Conservation (phyloP, 495 filamentous ascomycete species). For the Penicillium samsonianum region DNA sequence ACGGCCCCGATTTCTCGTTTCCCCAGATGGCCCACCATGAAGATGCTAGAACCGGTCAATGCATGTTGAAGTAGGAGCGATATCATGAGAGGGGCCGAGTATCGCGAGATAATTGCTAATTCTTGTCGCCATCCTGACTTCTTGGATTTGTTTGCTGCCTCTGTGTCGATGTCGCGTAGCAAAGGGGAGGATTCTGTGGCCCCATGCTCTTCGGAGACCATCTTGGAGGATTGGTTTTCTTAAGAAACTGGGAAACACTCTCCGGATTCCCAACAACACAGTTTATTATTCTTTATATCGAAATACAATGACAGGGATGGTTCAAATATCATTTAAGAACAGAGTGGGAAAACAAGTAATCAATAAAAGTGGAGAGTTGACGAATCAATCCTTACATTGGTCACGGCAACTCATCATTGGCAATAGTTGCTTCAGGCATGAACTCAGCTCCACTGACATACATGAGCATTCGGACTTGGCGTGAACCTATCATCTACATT, state of each 20-base stretch:
- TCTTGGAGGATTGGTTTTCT: not conserved
- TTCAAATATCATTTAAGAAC: not conserved
- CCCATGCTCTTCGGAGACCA: constrained; percentile 4
- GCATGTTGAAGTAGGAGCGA: constrained; percentile 75
- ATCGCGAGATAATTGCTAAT: constrained; percentile 39
- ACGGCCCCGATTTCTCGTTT: constrained; percentile 65
- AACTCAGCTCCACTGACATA: not conserved
- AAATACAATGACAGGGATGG: not conserved
- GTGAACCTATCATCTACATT: not conserved
- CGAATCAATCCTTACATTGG: constrained; percentile 6
- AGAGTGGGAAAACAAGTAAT: not conserved
- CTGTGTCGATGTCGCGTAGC: constrained; percentile 7
- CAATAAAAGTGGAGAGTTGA: not conserved
- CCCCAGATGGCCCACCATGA: constrained; percentile 66
- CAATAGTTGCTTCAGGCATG: not conserved
- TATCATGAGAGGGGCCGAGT: constrained; percentile 61
- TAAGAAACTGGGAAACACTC: not conserved
- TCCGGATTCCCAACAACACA: not conserved
- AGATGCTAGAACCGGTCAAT: constrained; percentile 66
- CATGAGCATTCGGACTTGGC: not conserved
- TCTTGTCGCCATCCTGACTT: constrained; percentile 21
- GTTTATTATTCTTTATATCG: not conserved
- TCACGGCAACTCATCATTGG: constrained; percentile 2
- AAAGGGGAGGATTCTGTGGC: constrained; percentile 6
- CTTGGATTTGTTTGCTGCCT: constrained; percentile 2